Percentiles rank a stretch among this genome's conserved stretches.
Conservation (phyloP, 169 alveolate genomes). For the Neospora caninum region DNA sequence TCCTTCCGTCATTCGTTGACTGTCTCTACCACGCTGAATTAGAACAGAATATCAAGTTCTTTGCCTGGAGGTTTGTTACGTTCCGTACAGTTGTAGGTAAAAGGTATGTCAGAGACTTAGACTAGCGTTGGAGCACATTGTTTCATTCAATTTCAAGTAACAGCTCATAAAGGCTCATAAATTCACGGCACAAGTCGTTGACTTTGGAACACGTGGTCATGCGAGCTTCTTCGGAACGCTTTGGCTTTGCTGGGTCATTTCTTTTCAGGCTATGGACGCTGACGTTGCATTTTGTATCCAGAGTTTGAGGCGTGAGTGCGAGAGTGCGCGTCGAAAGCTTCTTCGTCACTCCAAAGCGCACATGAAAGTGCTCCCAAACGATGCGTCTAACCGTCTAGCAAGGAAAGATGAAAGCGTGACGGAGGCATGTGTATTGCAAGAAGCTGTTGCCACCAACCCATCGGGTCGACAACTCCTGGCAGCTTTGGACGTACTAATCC, state of each 20-base stretch:
- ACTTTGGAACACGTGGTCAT: too few species aligned
- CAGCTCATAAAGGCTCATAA: too few species aligned
- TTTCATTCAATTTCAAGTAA: too few species aligned
- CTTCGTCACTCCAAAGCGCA: background rate
- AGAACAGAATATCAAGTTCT: background rate
- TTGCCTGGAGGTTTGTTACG: too few species aligned
- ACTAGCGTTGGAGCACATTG: too few species aligned
- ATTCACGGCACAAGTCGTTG: too few species aligned
- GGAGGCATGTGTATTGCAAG: background rate
- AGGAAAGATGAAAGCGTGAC: background rate
- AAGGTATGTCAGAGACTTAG: too few species aligned
- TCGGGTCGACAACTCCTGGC: background rate
- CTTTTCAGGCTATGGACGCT: slow-evolving; percentile 19
- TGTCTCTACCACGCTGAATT: background rate
- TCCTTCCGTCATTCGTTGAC: background rate
- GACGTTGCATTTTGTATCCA: slow-evolving; percentile 30
- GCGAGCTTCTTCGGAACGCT: too few species aligned
- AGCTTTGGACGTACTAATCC: background rate
- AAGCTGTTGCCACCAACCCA: background rate
- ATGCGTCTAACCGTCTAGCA: background rate
- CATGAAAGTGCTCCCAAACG: background rate
- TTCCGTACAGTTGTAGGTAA: too few species aligned
- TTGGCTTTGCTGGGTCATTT: background rate
- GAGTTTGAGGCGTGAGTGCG: slow-evolving; percentile 4
- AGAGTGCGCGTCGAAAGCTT: background rate